Percentiles rank a stretch among this genome's conserved stretches.
These are phyloP conservation scores for Plasmodium inui DNA, from an alignment of 169 alveolate genomes.

Conservation along the genomic window DNA sequence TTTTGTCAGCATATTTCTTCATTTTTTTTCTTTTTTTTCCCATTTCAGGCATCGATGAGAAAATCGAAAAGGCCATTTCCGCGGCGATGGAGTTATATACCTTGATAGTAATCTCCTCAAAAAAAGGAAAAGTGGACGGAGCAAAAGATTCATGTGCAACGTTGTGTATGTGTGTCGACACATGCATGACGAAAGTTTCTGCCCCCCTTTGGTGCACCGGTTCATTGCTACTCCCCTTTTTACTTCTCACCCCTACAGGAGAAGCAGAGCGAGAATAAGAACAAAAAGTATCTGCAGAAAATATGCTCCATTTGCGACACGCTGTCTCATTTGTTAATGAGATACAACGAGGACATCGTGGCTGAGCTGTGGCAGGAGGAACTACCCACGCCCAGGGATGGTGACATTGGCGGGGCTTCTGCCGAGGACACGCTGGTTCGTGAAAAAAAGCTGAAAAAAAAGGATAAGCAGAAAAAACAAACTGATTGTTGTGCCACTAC, in stretches of 20 bases:
- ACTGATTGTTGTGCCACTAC: not conserved
- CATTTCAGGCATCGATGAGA: constrained; percentile 17
- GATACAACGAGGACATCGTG: constrained; percentile 1
- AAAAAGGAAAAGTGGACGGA: not conserved
- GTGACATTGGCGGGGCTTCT: not conserved
- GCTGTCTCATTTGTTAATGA: constrained; percentile 15
- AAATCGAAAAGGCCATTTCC: constrained; percentile 13
- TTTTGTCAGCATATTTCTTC: not conserved
- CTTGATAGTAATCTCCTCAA: constrained; percentile 7
- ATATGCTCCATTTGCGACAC: constrained; percentile 19
- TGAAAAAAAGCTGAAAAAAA: not conserved
- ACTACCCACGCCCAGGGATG: not conserved
- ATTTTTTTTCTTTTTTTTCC: not conserved
- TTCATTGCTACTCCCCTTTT: not conserved
- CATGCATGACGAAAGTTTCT: not conserved
- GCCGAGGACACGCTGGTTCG: not conserved
- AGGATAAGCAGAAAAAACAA: not conserved
- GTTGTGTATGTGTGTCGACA: not conserved
- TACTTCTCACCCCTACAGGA: constrained; percentile 17
- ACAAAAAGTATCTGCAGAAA: constrained; percentile 24
- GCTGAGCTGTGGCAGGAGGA: not conserved
- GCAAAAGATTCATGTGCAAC: not conserved
- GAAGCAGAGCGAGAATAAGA: not conserved
- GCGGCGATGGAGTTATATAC: constrained; percentile 33
- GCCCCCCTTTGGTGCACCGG: not conserved